A percentile compares a stretch with the other conserved stretches of the same genome.
phyloP scores from a whole-genome alignment of 148 eudicot genomes.

The Talinum fruticosum region DNA sequence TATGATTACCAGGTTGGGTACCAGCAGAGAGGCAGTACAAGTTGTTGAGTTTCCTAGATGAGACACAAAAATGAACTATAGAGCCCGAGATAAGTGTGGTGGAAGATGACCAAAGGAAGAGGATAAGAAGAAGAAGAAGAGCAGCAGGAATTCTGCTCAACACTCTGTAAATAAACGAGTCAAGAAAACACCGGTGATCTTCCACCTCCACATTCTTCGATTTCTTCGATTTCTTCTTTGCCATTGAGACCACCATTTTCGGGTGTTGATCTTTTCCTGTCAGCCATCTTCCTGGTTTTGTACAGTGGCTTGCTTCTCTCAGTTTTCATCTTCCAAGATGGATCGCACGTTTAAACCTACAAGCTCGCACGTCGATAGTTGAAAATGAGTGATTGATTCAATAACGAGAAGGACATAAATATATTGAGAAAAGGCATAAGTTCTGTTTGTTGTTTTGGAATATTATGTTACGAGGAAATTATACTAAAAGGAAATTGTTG shows the following conservation, averaged over 20 bases:
- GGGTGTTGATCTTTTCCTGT: neutral
- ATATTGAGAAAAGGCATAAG: neutral
- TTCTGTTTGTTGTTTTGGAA: neutral
- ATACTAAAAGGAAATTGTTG: neutral
- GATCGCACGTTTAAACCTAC: constrained; percentile 18
- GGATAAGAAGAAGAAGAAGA: constrained; percentile 41
- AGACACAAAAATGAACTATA: constrained; percentile 59
- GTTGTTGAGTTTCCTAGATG: constrained; percentile 57
- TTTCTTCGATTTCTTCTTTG: constrained; percentile 39
- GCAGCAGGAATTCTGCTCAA: constrained; percentile 31
- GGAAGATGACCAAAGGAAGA: constrained; percentile 64
- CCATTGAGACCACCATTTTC: constrained; percentile 35
- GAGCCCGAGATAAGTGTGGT: constrained; percentile 63
- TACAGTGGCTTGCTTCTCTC: too few species aligned
- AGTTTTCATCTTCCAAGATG: neutral
- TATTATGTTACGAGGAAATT: neutral
- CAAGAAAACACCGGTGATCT: constrained; percentile 19
- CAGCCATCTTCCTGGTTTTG: neutral
- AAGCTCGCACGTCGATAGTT: constrained; percentile 20
- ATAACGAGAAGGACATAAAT: neutral
- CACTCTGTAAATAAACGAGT: constrained; percentile 26
- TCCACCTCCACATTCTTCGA: constrained; percentile 18
- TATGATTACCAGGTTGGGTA: constrained; percentile 33
- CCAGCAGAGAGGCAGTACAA: constrained; percentile 66
- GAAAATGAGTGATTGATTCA: neutral